phyloP scores from a whole-genome alignment of 108 stramenopile genomes.

The Mediolabrus comicus region DNA sequence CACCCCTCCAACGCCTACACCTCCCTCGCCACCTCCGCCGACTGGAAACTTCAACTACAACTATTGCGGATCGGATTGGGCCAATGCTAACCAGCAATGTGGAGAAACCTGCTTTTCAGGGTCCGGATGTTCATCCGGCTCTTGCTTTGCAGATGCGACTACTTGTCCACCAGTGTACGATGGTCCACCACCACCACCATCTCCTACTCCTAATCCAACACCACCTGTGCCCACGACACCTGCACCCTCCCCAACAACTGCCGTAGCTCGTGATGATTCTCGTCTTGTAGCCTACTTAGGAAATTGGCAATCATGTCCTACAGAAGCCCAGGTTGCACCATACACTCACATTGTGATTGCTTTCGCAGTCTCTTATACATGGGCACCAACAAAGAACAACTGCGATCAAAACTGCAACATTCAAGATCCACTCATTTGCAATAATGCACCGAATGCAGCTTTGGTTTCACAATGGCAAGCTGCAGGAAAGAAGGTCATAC shows the following conservation, averaged over 20 bases:
- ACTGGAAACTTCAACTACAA: conserved; percentile 2
- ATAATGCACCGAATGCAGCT: conserved; percentile 32
- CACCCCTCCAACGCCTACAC: neutral
- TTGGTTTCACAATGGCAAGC: conserved; percentile 47
- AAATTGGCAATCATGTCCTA: conserved; percentile 64
- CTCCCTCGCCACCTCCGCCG: neutral
- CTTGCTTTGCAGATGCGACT: neutral
- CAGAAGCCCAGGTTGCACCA: conserved; percentile 39
- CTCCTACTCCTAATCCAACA: neutral
- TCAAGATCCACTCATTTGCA: conserved; percentile 35
- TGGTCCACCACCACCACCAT: neutral
- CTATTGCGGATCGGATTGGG: neutral
- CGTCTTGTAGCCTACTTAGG: conserved; percentile 64
- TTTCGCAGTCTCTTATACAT: conserved; percentile 56
- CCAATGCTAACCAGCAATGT: neutral
- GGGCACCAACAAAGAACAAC: conserved; percentile 37
- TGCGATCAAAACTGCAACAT: conserved; percentile 49
- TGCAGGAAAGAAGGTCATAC: conserved; percentile 62
- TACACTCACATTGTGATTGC: conserved; percentile 66
- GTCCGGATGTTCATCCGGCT: neutral
- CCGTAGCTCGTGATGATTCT: conserved; percentile 27
- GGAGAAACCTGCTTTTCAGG: neutral
- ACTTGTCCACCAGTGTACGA: neutral
- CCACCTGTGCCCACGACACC: conserved; percentile 14
- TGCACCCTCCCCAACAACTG: conserved; percentile 4